Evolutionary conservation across 2,329 filamentous ascomycete species (phyloP).

Genomic region (Colletotrichum chrysophilum): DNA sequence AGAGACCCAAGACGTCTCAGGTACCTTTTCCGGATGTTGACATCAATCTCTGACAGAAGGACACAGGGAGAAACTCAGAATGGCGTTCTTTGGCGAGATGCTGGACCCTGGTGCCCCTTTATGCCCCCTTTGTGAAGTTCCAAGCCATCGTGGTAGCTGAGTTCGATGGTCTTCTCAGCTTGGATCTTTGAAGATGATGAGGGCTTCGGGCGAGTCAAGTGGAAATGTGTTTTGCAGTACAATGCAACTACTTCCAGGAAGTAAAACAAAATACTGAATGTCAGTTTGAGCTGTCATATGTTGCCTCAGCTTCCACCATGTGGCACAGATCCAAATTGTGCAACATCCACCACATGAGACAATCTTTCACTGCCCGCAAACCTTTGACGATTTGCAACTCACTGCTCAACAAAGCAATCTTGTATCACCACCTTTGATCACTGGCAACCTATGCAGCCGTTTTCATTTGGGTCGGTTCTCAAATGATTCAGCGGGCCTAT

Average conservation of each 20-base stretch:
- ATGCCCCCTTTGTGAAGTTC: neutral
- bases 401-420: rapidly evolving
- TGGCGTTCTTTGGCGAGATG: neutral
- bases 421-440: neutral
- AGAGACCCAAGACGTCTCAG: neutral
- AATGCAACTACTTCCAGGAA: neutral
- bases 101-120: neutral
- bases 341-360: neutral
- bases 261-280: neutral
- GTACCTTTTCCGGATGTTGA: neutral
- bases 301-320: neutral
- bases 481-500: neutral
- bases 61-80: rapidly evolving
- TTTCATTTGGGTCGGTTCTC: rapidly evolving
- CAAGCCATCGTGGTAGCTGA: neutral
- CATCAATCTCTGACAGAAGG: neutral
- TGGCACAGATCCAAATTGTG: neutral
- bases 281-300: rapidly evolving
- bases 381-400: neutral
- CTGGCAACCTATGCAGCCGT: rapidly evolving
- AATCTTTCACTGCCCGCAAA: neutral
- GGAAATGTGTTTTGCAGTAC: neutral
- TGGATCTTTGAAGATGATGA: rapidly evolving
- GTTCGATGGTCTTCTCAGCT: neutral
- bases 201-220: rapidly evolving